Conservation (phyloP, 345 rosid species). For the Ceriops zippeliana region DNA sequence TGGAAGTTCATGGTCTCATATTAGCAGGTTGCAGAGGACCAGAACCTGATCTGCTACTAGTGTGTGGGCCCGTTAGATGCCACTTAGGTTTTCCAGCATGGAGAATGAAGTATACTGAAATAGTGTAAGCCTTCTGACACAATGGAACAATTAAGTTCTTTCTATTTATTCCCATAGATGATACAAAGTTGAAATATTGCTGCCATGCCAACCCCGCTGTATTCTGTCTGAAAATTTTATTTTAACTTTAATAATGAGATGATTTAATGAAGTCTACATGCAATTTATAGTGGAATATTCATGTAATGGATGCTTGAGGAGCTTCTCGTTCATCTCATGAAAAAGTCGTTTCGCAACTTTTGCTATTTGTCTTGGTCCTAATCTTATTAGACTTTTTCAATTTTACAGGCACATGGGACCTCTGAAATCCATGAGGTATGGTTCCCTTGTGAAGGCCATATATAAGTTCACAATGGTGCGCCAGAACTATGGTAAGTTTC, state of each 20-base stretch:
- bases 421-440: conserved; percentile 59
- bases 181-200: no score
- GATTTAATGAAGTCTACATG: no score
- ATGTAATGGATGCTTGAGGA: background rate
- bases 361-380: background rate
- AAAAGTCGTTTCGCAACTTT: no score
- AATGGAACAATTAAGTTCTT: conserved; percentile 2
- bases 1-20: conserved; percentile 14
- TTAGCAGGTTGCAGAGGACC: conserved; percentile 58
- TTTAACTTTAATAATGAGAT: no score
- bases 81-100: conserved; percentile 93
- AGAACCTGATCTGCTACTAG: conserved; percentile 75
- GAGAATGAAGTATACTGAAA: conserved; percentile 90
- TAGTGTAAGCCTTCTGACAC: conserved; percentile 47
- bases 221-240: no score
- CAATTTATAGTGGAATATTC: no score
- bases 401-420: conserved; percentile 77
- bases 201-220: no score
- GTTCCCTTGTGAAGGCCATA: conserved; percentile 66
- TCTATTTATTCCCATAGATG: background rate
- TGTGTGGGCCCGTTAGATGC: conserved; percentile 85
- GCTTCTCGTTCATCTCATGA: background rate
- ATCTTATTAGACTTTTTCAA: conserved; percentile 4
- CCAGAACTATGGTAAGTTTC: conserved; percentile 72
- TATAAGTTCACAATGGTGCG: conserved; percentile 66